These are phyloP conservation scores for Punica granatum DNA, from an alignment of 345 rosid species.

Conservation along the genomic window DNA sequence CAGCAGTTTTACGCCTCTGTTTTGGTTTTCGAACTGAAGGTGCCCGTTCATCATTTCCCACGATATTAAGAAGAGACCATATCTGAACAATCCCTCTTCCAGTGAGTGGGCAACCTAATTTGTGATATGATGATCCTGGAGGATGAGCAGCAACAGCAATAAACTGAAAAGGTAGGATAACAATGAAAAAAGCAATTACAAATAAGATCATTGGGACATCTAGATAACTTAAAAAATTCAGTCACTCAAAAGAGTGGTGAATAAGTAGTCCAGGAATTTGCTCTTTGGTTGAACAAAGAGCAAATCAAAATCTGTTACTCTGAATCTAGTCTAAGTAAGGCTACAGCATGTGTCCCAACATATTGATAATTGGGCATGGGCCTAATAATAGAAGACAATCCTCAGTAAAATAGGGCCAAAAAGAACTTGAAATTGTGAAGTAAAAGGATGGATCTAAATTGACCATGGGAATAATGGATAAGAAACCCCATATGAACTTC, in stretches of 20 bases:
- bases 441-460: not conserved
- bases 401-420: not conserved
- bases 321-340: not conserved
- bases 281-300: not conserved
- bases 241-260: not conserved
- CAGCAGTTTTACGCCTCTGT: conserved; percentile 9
- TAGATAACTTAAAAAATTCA: not conserved
- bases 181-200: not conserved
- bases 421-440: not conserved
- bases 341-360: not conserved
- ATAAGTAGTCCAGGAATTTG: not conserved
- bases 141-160: conserved; percentile 92
- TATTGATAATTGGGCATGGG: not conserved
- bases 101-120: conserved; percentile 52
- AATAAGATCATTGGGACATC: not conserved
- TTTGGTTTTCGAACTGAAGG: conserved; percentile 5
- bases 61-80: conserved; percentile 59
- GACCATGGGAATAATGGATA: not conserved
- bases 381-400: not conserved
- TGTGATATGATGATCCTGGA: conserved; percentile 68
- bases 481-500: not conserved
- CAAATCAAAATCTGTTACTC: not conserved
- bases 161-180: conserved; percentile 39
- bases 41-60: conserved; percentile 22
- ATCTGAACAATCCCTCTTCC: conserved; percentile 90